Evolutionary conservation across 768 basidiomycete genomes (phyloP).

Genomic region (Porphyrellus cyaneotinctus): DNA sequence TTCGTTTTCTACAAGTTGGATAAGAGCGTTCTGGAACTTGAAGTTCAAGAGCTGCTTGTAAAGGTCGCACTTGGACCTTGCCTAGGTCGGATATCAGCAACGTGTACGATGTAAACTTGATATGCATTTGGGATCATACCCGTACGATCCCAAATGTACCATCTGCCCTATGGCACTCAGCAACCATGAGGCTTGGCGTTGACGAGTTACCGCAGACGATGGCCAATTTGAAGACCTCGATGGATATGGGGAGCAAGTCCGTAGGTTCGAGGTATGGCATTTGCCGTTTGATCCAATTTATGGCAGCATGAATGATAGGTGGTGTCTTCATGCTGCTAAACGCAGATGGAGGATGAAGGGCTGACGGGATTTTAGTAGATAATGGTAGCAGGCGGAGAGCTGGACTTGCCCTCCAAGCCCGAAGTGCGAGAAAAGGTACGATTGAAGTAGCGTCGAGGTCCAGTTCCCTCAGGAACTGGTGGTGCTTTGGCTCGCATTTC

Average conservation of each 20-base stretch:
- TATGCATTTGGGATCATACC: slow-evolving; percentile 40
- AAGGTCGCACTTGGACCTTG: slow-evolving; percentile 74
- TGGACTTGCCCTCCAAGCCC: slow-evolving; percentile 35
- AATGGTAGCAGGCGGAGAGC: not conserved
- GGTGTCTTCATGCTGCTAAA: slow-evolving; percentile 27
- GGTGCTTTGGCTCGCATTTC: slow-evolving; percentile 51
- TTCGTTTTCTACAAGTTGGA: slow-evolving; percentile 72
- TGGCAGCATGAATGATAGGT: slow-evolving; percentile 36
- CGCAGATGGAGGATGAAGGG: slow-evolving; percentile 24
- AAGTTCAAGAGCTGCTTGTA: slow-evolving; percentile 79
- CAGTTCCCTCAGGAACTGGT: slow-evolving; percentile 20
- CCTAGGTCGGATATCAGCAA: slow-evolving; percentile 39
- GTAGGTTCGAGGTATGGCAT: slow-evolving; percentile 72
- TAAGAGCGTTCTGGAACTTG: slow-evolving; percentile 59
- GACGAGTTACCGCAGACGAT: slow-evolving; percentile 84
- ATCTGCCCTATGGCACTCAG: slow-evolving; percentile 70
- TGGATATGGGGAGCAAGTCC: slow-evolving; percentile 82
- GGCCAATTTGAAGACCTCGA: slow-evolving; percentile 74
- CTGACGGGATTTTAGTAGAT: slow-evolving; percentile 8
- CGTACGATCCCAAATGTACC: slow-evolving; percentile 79
- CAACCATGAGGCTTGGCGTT: slow-evolving; percentile 76
- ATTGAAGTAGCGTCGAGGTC: slow-evolving; percentile 36
- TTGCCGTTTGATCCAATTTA: slow-evolving; percentile 54
- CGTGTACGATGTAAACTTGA: not conserved
- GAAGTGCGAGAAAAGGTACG: slow-evolving; percentile 40